A percentile compares a stretch with the other conserved stretches of the same genome.
phyloP scores from a whole-genome alignment of 768 basidiomycete genomes.

The Dioszegia crocea region DNA sequence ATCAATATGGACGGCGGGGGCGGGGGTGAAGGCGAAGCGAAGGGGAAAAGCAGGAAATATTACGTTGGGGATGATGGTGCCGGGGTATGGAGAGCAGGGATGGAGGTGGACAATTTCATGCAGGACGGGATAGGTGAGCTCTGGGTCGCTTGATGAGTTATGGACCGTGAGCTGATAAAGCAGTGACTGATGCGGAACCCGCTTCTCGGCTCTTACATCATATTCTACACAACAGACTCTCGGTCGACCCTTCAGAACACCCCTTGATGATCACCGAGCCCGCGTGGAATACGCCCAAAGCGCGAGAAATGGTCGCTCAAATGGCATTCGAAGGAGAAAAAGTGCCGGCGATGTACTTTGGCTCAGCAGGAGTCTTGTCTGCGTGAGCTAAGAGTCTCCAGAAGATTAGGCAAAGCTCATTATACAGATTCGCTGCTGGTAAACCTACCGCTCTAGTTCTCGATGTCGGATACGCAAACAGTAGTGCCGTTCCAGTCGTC shows the following conservation, averaged over 20 bases:
- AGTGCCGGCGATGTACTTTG: conserved; percentile 92
- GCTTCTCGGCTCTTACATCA: conserved; percentile 47
- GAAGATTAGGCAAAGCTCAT: not conserved
- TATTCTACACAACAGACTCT: conserved; percentile 63
- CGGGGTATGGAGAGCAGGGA: conserved; percentile 80
- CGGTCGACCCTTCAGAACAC: conserved; percentile 73
- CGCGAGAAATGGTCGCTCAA: conserved; percentile 91
- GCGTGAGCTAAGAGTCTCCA: conserved; percentile 60
- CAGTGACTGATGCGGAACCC: conserved; percentile 47
- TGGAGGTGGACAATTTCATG: conserved; percentile 81
- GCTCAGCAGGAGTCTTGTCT: conserved; percentile 87
- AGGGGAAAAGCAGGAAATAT: conserved; percentile 54
- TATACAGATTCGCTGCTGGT: conserved; percentile 83
- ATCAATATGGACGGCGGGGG: conserved; percentile 17
- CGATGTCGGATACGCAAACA: conserved; percentile 83
- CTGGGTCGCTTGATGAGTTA: not conserved
- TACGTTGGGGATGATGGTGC: conserved; percentile 84
- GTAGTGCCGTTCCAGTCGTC: conserved; percentile 89
- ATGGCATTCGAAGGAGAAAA: conserved; percentile 90
- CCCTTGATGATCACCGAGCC: conserved; percentile 91
- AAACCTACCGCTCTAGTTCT: conserved; percentile 96
- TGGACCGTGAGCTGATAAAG: not conserved
- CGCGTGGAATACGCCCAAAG: conserved; percentile 90
- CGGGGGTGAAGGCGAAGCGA: conserved; percentile 32
- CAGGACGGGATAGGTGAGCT: conserved; percentile 72